Base-by-base conservation (phyloP, 2,329 filamentous ascomycete species). In the Endothia cerciana region DNA sequence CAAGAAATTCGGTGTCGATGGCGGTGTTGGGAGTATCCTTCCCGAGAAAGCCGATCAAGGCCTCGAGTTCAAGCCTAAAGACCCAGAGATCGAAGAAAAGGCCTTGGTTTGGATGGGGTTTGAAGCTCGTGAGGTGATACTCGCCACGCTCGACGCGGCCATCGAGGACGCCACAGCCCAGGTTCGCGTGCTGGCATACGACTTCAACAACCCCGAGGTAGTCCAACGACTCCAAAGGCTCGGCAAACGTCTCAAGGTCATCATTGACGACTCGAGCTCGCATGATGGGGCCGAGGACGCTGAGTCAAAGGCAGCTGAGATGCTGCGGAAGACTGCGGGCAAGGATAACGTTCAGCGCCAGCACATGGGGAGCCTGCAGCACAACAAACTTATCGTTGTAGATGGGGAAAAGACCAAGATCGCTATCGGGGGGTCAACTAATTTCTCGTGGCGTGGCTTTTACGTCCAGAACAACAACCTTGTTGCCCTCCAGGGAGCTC, bases 391-490 rank as follows among this genome's bases (percentile, higher is more conserved):
- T 28, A 62, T 71, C 28, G 62, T 68, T 7, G 68, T 71, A 15
- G 65, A 71, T 40, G 69, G 69, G 6, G 61, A 69, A 15, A 68
- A 62, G 53, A 65, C 65, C n/a, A 64, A 71, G 60, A 69, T 71
- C 28, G 69, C 69, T 3, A 70, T 71, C 25, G 69, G 69, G 0
- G 69, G 69, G 7, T 71, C 69, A 2, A 70, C 69, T 45, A 71
- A 71, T 56, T 65, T 71, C 47, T 71, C 69, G 8, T 71, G 69
- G 69, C 60, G 69, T 13, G 69, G 69, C 3, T 25, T 71, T 3
- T 71, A 71, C 25, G 68, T 71, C 10, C 69, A 71, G 49, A 70
- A 71, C 49, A 71, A 71, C 65, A 71, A 71, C 45, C 60, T 70
- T 4, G 51, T 68, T 22, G 63, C 66, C 30, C 41, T 71, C 25